Base-by-base conservation (phyloP, 2,329 filamentous ascomycete genomes). In the Epichloe gansuensis region DNA sequence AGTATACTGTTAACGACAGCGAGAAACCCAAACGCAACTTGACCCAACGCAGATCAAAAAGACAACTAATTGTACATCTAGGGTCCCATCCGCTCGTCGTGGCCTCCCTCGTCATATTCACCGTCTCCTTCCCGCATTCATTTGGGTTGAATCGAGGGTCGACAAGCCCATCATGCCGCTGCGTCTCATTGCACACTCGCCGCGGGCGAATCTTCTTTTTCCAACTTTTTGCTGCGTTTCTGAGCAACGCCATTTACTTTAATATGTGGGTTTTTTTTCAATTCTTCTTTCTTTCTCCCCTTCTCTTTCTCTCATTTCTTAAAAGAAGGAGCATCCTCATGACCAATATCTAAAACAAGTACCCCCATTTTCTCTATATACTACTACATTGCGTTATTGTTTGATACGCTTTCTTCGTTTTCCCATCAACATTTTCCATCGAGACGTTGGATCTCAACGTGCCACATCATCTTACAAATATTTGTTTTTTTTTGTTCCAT, bases 11-110 rank as follows among this genome's bases (percentile, higher is more conserved):
- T 8, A 31, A 31, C 28, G 7, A 31, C 3, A 31, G 35, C 12
- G 13, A 39, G 17, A 25, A 15, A 11, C 17, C 11, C 17, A 23
- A 17, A 21, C 8, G n/a, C 49, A 12, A n/a, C 38, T 11, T 15
- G n/a, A 4, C 38, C 5, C 13, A 41, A 13, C 13, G 38, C 38
- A 15, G 13, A 41, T n/a, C 44, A 15, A 46, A 6, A 31, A 7
- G 5, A 46, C 44, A 21, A 43, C 28, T 31, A 43, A 45, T 15
- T 31, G 28, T 31, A 31, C 8, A 9, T 3, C 21, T 46, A 75
- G 73, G 80, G 81, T 73, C 75, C 0, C 78, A 84, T 58, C 80
- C 80, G 0, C 62, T 82, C 41, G 75, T 83, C 50, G 68, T 83
- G 42, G 56, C 67, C 23, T 76, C 76, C 0, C 70, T 83, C 15